These are phyloP conservation scores for Verticillium klebahnii DNA, from an alignment of 2,329 filamentous ascomycete genomes.

Conservation along the genomic window DNA sequence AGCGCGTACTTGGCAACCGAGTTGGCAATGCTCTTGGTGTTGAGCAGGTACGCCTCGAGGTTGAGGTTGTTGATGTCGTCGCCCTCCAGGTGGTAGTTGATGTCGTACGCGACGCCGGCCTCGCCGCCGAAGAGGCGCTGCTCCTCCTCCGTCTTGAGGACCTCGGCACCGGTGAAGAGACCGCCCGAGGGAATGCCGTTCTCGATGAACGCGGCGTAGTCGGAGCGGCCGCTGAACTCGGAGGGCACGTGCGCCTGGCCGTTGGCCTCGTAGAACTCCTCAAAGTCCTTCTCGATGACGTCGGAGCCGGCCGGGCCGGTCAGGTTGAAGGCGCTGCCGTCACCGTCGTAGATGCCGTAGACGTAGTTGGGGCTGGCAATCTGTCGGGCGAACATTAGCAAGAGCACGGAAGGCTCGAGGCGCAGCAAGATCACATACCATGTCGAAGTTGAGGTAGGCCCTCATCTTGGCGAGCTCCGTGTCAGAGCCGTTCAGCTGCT, in stretches of 20 bases:
- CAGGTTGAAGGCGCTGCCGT: conserved; percentile 55
- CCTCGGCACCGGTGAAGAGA: conserved; percentile 64
- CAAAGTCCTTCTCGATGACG: conserved; percentile 54
- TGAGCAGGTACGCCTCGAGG: conserved; percentile 38
- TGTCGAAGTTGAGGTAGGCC: conserved; percentile 54
- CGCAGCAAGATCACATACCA: conserved; percentile 26
- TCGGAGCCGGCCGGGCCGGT: conserved; percentile 51
- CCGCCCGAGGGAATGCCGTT: conserved; percentile 64
- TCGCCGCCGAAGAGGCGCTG: conserved; percentile 56
- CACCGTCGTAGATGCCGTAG: conserved; percentile 55
- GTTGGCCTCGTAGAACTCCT: conserved; percentile 45
- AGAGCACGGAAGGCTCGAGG: background rate
- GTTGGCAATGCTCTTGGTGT: conserved; percentile 37
- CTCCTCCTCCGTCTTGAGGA: conserved; percentile 56
- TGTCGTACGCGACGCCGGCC: conserved; percentile 43
- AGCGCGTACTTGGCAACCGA: conserved; percentile 34
- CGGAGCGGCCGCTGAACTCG: conserved; percentile 60
- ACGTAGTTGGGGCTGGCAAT: conserved; percentile 45
- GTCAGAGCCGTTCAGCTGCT: conserved; percentile 31
- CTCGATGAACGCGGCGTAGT: conserved; percentile 64
- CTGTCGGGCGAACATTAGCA: conserved; percentile 9
- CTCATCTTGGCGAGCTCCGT: conserved; percentile 44
- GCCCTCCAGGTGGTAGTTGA: conserved; percentile 40
- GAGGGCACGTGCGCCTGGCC: conserved; percentile 51
- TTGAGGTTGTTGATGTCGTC: conserved; percentile 35